phyloP scores from a whole-genome alignment of 306 rosid genomes.

The Nissolia schottii region DNA sequence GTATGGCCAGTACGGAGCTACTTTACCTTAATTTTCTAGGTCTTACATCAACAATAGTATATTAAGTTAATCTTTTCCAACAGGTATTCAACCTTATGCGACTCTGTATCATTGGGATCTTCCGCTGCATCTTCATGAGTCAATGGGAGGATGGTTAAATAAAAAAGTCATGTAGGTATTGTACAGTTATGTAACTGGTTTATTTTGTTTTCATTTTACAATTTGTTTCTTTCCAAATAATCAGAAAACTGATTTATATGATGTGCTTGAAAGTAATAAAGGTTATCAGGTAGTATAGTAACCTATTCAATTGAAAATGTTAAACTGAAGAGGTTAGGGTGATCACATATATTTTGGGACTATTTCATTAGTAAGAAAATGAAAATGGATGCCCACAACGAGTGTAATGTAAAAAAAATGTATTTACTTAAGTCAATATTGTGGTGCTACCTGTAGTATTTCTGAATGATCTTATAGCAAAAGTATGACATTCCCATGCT shows the following conservation, averaged over 20 bases:
- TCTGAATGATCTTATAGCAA: background rate
- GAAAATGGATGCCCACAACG: background rate
- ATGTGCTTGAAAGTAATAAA: constrained; percentile 2
- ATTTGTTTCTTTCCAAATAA: background rate
- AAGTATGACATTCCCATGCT: background rate
- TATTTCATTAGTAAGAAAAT: background rate
- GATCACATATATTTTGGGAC: background rate
- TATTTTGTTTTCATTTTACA: background rate
- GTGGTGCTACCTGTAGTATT: background rate
- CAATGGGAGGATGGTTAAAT: constrained; percentile 85
- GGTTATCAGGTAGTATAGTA: background rate
- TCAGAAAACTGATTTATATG: background rate
- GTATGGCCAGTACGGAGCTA: constrained; percentile 32
- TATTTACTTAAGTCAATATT: too few relatives aligned
- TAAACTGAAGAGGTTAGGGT: background rate
- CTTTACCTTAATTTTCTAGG: constrained; percentile 6
- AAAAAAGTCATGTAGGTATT: constrained; percentile 66
- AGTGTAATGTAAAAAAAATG: background rate
- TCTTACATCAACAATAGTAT: background rate
- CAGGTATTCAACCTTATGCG: constrained; percentile 84
- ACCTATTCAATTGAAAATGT: background rate
- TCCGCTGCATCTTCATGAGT: constrained; percentile 85
- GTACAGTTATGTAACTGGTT: background rate
- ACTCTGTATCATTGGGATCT: constrained; percentile 98
- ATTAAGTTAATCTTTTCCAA: constrained; percentile 24